Base-by-base conservation (phyloP, 2,329 filamentous ascomycete species). In the Sclerotinia glacialis region DNA sequence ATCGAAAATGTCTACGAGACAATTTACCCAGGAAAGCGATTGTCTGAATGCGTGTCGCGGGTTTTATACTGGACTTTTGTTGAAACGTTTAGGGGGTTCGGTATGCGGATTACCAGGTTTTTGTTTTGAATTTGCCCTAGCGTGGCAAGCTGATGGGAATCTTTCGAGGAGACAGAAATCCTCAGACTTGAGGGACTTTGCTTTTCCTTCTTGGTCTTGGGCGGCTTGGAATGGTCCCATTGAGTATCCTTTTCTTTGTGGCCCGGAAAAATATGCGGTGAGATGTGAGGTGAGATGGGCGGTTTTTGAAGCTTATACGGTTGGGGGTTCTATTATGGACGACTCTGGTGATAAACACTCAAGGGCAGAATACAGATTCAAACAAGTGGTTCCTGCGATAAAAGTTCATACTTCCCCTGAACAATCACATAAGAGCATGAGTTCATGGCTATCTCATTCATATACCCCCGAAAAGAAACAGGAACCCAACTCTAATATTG, bases 171-270 rank as follows among this genome's bases (percentile, higher is more conserved):
- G 55, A 46, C 16, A 5, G 26, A 44, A 21, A 3, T 31, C 11
- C 12, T 40, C 44, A 31, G 21, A 46, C 2, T 59, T 18, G 18
- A 28, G 3, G 11, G 6, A 46, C 2, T n/a, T 31, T 31, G 18
- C 6, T 31, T 59, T 59, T 46, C 55, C 55, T 28, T 46, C 55
- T 14, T 59, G 40, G 55, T 59, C 55, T 12, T 59, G 55, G 55
- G 26, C 55, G 16, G 40, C 16, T n/a, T 59, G 55, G 55, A 46
- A 16, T 44, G 55, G 40, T 8, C 26, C 21, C 1, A 46, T 59
- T 31, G 40, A 59, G 18, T 59, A 59, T 46, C 40, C 55, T 3
- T 34, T 59, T n/a, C 55, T 59, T n/a, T 44, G 26, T 28, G 12
- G 55, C 9, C 40, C 26, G 26, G 26, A 46, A 3, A 59, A 46